These are phyloP conservation scores for Podospora bellae-mahoneyi DNA, from an alignment of 495 filamentous ascomycete genomes.

Conservation along the genomic window DNA sequence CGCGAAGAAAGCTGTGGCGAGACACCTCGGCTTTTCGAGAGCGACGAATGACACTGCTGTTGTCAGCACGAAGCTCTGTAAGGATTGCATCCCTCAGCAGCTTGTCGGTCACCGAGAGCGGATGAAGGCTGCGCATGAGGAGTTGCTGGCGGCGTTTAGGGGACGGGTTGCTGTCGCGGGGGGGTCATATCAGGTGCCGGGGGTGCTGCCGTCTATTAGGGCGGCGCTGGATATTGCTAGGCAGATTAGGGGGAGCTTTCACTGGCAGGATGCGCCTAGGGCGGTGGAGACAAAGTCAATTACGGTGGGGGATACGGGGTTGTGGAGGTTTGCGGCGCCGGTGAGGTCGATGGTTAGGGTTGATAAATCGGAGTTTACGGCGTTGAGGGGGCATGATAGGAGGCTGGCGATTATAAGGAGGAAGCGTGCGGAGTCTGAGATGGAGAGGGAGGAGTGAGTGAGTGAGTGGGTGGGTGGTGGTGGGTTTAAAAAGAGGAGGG, in stretches of 20 bases:
- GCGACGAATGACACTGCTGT: slow-evolving; percentile 49
- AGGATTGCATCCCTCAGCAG: slow-evolving; percentile 87
- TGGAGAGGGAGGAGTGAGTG: no score
- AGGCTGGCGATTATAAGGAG: no score
- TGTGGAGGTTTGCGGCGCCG: slow-evolving; percentile 28
- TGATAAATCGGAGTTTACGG: no score
- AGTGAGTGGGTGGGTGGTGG: no score
- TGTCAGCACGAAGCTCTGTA: slow-evolving; percentile 59
- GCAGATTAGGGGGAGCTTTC: neutral
- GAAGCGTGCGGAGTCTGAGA: no score
- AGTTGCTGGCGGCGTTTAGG: slow-evolving; percentile 55
- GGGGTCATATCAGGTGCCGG: slow-evolving; percentile 60
- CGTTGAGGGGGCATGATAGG: no score
- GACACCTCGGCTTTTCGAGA: slow-evolving; percentile 66
- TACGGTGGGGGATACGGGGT: slow-evolving; percentile 36
- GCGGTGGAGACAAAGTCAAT: neutral
- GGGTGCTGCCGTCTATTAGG: slow-evolving; percentile 40
- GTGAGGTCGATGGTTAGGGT: neutral
- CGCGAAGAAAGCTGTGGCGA: slow-evolving; percentile 60
- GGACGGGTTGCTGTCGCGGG: slow-evolving; percentile 73
- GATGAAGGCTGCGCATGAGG: slow-evolving; percentile 55
- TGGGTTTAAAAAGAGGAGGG: no score
- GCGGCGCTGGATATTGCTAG: slow-evolving; percentile 38
- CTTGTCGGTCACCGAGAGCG: slow-evolving; percentile 66
- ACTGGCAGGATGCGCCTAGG: neutral